Conservation (phyloP, 2,329 filamentous ascomycete species). For the Zelopaecilomyces penicillatus region DNA sequence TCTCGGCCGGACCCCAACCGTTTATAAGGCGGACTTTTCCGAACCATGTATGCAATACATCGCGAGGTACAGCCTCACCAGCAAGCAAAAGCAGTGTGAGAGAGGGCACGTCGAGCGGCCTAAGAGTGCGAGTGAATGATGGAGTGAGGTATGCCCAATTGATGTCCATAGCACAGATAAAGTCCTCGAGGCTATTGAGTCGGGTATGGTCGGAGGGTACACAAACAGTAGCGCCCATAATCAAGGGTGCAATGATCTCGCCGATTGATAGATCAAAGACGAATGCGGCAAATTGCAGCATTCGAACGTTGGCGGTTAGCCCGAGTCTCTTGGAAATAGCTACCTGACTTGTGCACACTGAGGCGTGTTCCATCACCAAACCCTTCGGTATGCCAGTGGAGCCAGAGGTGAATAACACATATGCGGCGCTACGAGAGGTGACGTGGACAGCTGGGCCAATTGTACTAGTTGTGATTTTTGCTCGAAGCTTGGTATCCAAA, state of each 20-base stretch:
- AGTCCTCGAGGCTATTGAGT: slow-evolving; percentile 3
- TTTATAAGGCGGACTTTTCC: slow-evolving; percentile 10
- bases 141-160: slow-evolving; percentile 8
- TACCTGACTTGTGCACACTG: slow-evolving; percentile 5
- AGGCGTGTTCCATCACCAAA: slow-evolving; percentile 14
- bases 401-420: slow-evolving; percentile 18
- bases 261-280: slow-evolving; percentile 6
- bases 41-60: slow-evolving; percentile 9
- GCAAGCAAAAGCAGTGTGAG: slow-evolving; percentile 8
- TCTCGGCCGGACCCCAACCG: slow-evolving; percentile 13
- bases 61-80: slow-evolving; percentile 8
- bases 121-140: slow-evolving; percentile 4
- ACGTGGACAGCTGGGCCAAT: not conserved
- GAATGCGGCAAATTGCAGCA: slow-evolving; percentile 8
- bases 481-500: slow-evolving; percentile 1
- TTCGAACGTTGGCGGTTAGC: slow-evolving; percentile 1
- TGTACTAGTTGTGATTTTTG: not conserved
- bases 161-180: slow-evolving; percentile 2
- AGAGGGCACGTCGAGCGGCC: slow-evolving; percentile 4
- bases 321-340: slow-evolving; percentile 6
- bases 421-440: slow-evolving; percentile 9
- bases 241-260: slow-evolving; percentile 3
- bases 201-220: slow-evolving; percentile 5
- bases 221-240: slow-evolving; percentile 3
- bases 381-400: slow-evolving; percentile 18